Conservation (phyloP, 2,329 filamentous ascomycete genomes). For the Emericellopsis cladophorae region DNA sequence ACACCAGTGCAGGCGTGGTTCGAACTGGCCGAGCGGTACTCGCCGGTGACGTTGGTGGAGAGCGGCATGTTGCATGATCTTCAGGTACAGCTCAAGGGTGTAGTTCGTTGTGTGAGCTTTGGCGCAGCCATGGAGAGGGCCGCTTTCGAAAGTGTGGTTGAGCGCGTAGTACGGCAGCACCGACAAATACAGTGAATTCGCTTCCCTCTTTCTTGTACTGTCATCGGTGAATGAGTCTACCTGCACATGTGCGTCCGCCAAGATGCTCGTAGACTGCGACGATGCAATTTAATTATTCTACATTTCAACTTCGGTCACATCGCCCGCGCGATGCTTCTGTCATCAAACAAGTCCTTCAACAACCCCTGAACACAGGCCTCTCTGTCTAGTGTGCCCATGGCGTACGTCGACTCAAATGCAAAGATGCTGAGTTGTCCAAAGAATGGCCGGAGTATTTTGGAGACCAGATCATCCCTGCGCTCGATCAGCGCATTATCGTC, state of each 20-base stretch:
- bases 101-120: conserved; percentile 32
- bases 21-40: conserved; percentile 30
- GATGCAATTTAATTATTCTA: neutral
- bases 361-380: conserved; percentile 51
- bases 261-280: neutral
- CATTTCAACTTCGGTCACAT: conserved; percentile 20
- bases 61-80: conserved; percentile 20
- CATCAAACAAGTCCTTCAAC: conserved; percentile 68
- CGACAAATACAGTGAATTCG: neutral
- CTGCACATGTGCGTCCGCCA: neutral
- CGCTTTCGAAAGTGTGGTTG: conserved; percentile 32
- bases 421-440: conserved; percentile 86
- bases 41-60: conserved; percentile 22
- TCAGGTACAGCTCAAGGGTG: conserved; percentile 25
- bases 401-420: conserved; percentile 86
- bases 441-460: conserved; percentile 73
- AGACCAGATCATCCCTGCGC: conserved; percentile 55
- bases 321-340: conserved; percentile 53
- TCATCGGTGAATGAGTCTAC: neutral
- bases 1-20: conserved; percentile 43
- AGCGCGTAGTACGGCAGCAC: conserved; percentile 21
- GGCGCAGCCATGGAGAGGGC: conserved; percentile 32
- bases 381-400: conserved; percentile 59
- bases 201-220: neutral
- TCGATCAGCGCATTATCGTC: conserved; percentile 44